Percentiles rank a stretch among this genome's conserved stretches.
These are phyloP conservation scores for Eragrostis tef DNA, from an alignment of 202 grass and related monocot genomes.

Conservation along the genomic window DNA sequence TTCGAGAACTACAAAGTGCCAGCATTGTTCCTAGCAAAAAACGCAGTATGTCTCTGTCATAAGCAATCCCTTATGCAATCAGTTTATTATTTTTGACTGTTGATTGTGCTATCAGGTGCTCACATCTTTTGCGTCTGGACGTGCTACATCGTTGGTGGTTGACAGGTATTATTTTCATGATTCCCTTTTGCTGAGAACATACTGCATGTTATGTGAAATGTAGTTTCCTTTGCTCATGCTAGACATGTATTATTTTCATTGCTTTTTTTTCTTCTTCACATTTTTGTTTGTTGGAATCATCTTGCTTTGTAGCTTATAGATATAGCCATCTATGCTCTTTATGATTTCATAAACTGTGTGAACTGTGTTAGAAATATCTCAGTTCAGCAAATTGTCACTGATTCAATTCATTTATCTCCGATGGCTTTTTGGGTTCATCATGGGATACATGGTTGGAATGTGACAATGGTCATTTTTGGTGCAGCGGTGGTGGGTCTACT, in stretches of 20 bases:
- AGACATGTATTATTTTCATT: constrained; percentile 3
- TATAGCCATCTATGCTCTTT: constrained; percentile 5
- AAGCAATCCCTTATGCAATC: constrained; percentile 27
- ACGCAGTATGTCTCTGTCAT: constrained; percentile 80
- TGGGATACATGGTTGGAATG: constrained; percentile 22
- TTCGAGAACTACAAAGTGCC: constrained; percentile 99
- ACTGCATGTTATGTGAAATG: not conserved
- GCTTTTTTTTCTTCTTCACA: not conserved
- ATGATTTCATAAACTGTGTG: not conserved
- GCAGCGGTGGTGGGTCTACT: constrained; percentile 93
- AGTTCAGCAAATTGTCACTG: not conserved
- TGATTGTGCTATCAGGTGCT: constrained; percentile 70
- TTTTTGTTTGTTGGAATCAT: not conserved
- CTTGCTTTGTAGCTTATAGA: not conserved
- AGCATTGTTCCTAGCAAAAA: constrained; percentile 92
- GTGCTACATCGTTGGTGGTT: constrained; percentile 94
- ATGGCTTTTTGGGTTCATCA: constrained; percentile 18
- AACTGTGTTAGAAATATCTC: not conserved
- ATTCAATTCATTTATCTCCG: constrained; percentile 30
- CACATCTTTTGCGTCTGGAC: constrained; percentile 98
- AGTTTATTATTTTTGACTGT: constrained; percentile 49
- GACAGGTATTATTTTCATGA: constrained; percentile 69
- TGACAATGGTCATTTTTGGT: constrained; percentile 52
- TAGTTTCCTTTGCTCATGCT: constrained; percentile 11
- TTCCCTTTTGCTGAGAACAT: constrained; percentile 15